Conservation (phyloP, 495 filamentous ascomycete species). For the Lophium mytilinum region DNA sequence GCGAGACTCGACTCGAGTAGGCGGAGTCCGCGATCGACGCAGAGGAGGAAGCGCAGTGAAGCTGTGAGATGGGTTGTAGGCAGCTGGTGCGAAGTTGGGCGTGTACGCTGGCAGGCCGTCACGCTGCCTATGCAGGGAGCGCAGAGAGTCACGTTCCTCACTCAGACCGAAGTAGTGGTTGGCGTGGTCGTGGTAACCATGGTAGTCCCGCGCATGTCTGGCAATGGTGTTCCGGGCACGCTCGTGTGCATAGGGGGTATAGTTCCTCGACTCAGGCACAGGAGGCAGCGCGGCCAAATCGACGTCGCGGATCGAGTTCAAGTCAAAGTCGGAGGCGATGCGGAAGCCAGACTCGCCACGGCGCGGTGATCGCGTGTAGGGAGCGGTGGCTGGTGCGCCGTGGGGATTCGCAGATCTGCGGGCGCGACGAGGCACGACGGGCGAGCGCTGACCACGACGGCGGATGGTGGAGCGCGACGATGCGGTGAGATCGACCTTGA, state of each 20-base stretch:
- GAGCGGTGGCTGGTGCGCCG: slow-evolving; percentile 3
- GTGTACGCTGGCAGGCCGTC: slow-evolving; percentile 6
- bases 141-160: not conserved
- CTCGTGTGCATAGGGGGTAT: slow-evolving; percentile 5
- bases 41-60: not conserved
- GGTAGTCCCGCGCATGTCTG: not conserved
- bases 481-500: slow-evolving; percentile 50
- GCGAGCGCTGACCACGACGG: slow-evolving; percentile 37
- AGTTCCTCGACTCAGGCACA: slow-evolving; percentile 34
- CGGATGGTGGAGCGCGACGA: slow-evolving; percentile 66
- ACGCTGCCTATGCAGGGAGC: slow-evolving; percentile 5
- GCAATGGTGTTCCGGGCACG: not conserved
- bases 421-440: slow-evolving; percentile 13
- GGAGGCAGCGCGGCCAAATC: slow-evolving; percentile 27
- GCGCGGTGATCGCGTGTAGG: slow-evolving; percentile 8
- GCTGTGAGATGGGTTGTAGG: slow-evolving; percentile 2
- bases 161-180: not conserved
- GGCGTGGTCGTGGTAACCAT: not conserved
- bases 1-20: not conserved
- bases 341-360: slow-evolving; percentile 8
- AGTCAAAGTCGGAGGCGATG: slow-evolving; percentile 14
- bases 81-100: slow-evolving; percentile 25
- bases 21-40: not conserved
- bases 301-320: slow-evolving; percentile 20
- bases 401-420: slow-evolving; percentile 7